Base-by-base conservation (phyloP, 441 rosid species). In the Brassica hybrid region DNA sequence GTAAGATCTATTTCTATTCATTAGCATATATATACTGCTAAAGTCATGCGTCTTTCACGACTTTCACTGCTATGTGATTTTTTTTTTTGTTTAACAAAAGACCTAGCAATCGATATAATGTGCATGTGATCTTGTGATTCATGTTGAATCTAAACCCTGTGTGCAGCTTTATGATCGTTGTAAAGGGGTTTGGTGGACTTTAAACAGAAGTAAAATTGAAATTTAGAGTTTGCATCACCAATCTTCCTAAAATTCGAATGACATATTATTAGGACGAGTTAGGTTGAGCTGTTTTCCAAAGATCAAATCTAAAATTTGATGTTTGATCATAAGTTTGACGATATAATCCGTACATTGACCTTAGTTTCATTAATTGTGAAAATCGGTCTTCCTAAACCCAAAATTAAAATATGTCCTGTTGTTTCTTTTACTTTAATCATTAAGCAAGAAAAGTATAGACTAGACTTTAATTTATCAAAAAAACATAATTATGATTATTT, bases 1-100 rank as follows among this genome's bases (percentile, higher is more conserved):
- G 94, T 91, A 74, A 65, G 76, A 57, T 43, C 25, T 57, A 11
- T 36, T 16, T 54, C 18, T 67, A 16, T 14, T 7, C 72, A 72
- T 25, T 30, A 48, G 23, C 66, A 21, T 59, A 59, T 19, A 21
- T 19, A 11, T 21, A n/a, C n/a, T n/a, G n/a, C n/a, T n/a, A n/a
- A n/a, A n/a, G n/a, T n/a, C n/a, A n/a, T n/a, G n/a, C n/a, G n/a
- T n/a, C n/a, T n/a, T n/a, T n/a, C n/a, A n/a, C n/a, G n/a, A n/a
- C n/a, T n/a, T n/a, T n/a, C n/a, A n/a, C n/a, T n/a, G n/a, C n/a
- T n/a, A n/a, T 62, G 7, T 63, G 48, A 17, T 64, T 5, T 34
- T 25, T 27, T 2, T n/a, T 7, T 23, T 23, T 23, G 21, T 45
- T 19, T 56, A 14, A 8, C 17, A 38, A 38, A 14, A 57, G 14